Evolutionary conservation across 345 rosid species (phyloP), one percentile per base, ranked within the genome.

Genomic region (Citrus reticulata): DNA sequence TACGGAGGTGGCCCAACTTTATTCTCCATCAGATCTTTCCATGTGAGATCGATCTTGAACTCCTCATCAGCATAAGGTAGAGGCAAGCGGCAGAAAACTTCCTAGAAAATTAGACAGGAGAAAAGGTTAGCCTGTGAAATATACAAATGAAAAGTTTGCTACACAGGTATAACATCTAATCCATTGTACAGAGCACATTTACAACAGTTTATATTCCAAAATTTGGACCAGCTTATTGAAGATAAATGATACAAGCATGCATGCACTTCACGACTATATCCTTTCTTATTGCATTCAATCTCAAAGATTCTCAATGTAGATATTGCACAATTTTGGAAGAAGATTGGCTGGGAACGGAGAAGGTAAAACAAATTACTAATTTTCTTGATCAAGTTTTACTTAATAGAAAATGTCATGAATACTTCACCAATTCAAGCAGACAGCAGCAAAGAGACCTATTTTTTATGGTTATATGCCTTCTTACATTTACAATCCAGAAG

Each of bases 1-100:
- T 95, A 95, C 59, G 94, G 86, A 87, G 97, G 95, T 51, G 91
- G 94, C 79, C 89, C 95, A 77, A 85, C 74, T 84, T 93, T 91
- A 34, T 86, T 84, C 78, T 87, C 91, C 9, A 70, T 78, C 81
- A 83, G 75, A 61, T 80, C 90, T 79, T 89, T 92, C 91, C 90
- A 88, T 63, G 91, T 84, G 60, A 84, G 68, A 77, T 93, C 95
- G 76, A 92, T 75, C 88, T 90, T 93, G 90, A 95, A 95, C 88
- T 95, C 99, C 77, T 92, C 97, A 59, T 86, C 91, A 73, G 79
- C 86, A 81, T 90, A 92, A 34, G 99, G 98, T 67, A 93, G 77
- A 76, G 99, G 99, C 83, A 95, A 82, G 73, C 85, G 94, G 77
- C 81, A 70, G 80, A 95, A 95, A 66, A 93, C 84, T 58, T 90